Evolutionary conservation across 2,329 filamentous ascomycete genomes (phyloP), one percentile per base, ranked within the genome.

Genomic region (Ophioceras dolichostomum): DNA sequence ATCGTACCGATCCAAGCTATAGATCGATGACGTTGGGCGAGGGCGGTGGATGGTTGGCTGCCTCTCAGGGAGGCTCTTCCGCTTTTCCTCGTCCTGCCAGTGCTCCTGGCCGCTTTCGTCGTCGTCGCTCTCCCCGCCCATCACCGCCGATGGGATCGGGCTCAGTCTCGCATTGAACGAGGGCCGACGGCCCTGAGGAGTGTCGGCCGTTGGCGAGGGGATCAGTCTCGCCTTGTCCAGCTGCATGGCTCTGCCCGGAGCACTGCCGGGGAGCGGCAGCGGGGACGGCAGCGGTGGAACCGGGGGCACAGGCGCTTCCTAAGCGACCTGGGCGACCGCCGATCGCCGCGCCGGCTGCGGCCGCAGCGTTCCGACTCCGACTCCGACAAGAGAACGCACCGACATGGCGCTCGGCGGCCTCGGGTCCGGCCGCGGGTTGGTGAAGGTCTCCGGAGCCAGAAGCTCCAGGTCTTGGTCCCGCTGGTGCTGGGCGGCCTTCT

Each of bases 131-230:
- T 30, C n/a, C 13, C 32, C 35, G 19, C 17, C 28, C 10, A 19
- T 21, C 7, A 37, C 28, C 6, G 35, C 31, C 2, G 27, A 27
- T 5, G 35, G 35, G 9, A 37, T 37, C 10, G 35, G 35, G 13
- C 35, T 37, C 4, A 37, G n/a, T 19, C 35, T 31, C 10, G 29
- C 16, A 9, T 37, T 28, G 18, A 30, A 37, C 10, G 35, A 32
- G 7, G 35, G 35, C 14, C 27, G 35, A 10, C 35, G 35, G 3
- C 27, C 5, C 27, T 30, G 13, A n/a, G n/a, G n/a, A 17, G 6
- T 5, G 34, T 16, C n/a, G n/a, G 16, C 12, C 24, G 26, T 9
- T 20, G 17, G 6, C 18, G n/a, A n/a, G n/a, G n/a, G n/a, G n/a
- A n/a, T n/a, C n/a, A n/a, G n/a, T n/a, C n/a, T n/a, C n/a, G n/a